A percentile compares a stretch with the other conserved stretches of the same genome.
These are phyloP conservation scores for Quercus wislizeni DNA, from an alignment of 306 rosid genomes.

Conservation along the genomic window DNA sequence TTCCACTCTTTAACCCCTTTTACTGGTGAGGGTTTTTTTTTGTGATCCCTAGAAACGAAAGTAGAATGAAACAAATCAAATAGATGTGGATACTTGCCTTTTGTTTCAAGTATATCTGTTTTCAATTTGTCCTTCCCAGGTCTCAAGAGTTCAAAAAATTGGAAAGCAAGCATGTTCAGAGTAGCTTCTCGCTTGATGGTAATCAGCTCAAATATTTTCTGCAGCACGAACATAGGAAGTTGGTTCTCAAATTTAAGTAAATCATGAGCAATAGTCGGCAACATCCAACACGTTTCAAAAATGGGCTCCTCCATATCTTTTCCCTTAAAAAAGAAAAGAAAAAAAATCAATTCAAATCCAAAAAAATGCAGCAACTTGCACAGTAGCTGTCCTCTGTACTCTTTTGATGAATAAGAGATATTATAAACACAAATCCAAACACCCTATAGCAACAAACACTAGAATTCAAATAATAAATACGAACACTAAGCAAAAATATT, in stretches of 20 bases:
- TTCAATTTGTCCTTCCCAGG: background rate
- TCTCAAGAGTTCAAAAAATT: background rate
- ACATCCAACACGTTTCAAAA: conserved; percentile 1
- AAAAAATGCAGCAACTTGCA: too few relatives aligned
- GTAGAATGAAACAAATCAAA: background rate
- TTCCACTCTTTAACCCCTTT: too few relatives aligned
- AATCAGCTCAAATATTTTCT: background rate
- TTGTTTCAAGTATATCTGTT: fast-evolving
- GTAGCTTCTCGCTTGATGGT: background rate
- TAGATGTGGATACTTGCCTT: background rate
- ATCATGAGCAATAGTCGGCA: background rate
- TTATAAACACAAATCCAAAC: too few relatives aligned
- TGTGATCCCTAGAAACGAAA: background rate
- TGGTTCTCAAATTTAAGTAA: background rate
- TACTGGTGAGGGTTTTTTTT: too few relatives aligned
- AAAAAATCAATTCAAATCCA: too few relatives aligned
- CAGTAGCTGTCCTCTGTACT: too few relatives aligned
- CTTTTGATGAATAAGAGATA: too few relatives aligned
- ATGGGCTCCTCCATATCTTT: background rate
- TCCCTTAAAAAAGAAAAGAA: background rate
- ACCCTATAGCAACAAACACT: too few relatives aligned
- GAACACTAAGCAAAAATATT: too few relatives aligned
- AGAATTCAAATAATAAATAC: too few relatives aligned
- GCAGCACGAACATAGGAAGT: background rate
- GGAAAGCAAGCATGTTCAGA: background rate